phyloP scores from a whole-genome alignment of 345 rosid species.

The Salix viminalis region DNA sequence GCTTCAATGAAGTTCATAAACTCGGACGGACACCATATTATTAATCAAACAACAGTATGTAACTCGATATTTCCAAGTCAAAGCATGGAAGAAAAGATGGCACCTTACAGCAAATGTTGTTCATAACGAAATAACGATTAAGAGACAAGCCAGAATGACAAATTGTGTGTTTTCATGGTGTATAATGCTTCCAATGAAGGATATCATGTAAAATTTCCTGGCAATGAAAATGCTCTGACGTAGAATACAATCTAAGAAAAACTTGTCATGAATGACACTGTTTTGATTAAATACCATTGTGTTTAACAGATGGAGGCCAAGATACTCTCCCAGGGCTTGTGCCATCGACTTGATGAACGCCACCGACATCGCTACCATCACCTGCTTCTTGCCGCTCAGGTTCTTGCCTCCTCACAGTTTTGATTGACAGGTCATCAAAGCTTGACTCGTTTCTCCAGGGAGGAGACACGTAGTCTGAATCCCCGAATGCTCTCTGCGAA shows the following conservation, averaged over 20 bases:
- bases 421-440: slow-evolving; percentile 57
- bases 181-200: neutral
- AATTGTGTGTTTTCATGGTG: neutral
- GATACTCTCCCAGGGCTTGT: slow-evolving; percentile 65
- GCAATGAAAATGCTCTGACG: slow-evolving; percentile 1
- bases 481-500: slow-evolving; percentile 35
- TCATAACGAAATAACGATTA: neutral
- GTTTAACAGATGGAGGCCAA: slow-evolving; percentile 77
- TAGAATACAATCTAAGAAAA: neutral
- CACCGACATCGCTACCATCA: slow-evolving; percentile 40
- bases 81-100: neutral
- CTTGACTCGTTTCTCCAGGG: slow-evolving; percentile 65
- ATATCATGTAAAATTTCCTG: neutral
- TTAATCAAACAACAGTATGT: neutral
- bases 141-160: neutral
- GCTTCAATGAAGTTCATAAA: neutral
- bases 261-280: neutral
- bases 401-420: slow-evolving; percentile 38
- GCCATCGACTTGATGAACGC: slow-evolving; percentile 37
- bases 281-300: slow-evolving; percentile 19
- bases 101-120: neutral
- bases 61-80: neutral
- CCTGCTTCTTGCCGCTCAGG: slow-evolving; percentile 37
- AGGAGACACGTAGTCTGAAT: slow-evolving; percentile 61
- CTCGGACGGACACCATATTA: neutral